Percentiles rank a stretch among this genome's conserved stretches.
Evolutionary conservation across 2,329 filamentous ascomycete genomes (phyloP).

Genomic region (Colletotrichum zoysiae): DNA sequence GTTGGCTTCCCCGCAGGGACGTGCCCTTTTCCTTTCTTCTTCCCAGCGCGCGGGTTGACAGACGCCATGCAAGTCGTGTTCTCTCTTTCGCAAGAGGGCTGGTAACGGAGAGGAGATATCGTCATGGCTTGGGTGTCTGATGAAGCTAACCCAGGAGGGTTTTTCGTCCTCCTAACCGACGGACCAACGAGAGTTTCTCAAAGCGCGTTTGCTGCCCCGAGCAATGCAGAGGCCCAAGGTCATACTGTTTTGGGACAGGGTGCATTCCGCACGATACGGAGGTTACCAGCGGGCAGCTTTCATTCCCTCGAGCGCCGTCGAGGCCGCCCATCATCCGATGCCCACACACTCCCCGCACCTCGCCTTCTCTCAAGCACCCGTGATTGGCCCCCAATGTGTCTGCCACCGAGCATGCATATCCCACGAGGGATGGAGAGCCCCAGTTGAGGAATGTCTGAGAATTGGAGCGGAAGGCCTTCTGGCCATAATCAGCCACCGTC

Average conservation of each 20-base stretch:
- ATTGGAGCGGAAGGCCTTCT: constrained; percentile 37
- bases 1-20: constrained; percentile 3
- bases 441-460: constrained; percentile 40
- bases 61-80: background rate
- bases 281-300: constrained; percentile 15
- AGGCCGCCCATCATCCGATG: constrained; percentile 31
- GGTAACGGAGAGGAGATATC: constrained; percentile 6
- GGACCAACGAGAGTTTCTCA: constrained; percentile 31
- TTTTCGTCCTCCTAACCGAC: constrained; percentile 19
- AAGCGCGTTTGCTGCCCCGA: constrained; percentile 31
- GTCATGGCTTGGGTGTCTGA: background rate
- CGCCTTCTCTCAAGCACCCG: background rate
- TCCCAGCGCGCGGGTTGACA: constrained; percentile 3
- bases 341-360: constrained; percentile 16
- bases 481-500: constrained; percentile 37
- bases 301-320: constrained; percentile 37
- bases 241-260: constrained; percentile 20
- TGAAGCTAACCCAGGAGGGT: constrained; percentile 13
- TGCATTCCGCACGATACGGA: constrained; percentile 28
- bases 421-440: constrained; percentile 33
- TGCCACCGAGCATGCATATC: constrained; percentile 30
- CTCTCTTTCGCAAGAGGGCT: background rate
- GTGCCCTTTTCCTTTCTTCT: constrained; percentile 3
- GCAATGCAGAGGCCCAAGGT: constrained; percentile 36
- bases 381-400: constrained; percentile 23